These are phyloP conservation scores for Salix udensis DNA, from an alignment of 345 rosid genomes.

Conservation along the genomic window DNA sequence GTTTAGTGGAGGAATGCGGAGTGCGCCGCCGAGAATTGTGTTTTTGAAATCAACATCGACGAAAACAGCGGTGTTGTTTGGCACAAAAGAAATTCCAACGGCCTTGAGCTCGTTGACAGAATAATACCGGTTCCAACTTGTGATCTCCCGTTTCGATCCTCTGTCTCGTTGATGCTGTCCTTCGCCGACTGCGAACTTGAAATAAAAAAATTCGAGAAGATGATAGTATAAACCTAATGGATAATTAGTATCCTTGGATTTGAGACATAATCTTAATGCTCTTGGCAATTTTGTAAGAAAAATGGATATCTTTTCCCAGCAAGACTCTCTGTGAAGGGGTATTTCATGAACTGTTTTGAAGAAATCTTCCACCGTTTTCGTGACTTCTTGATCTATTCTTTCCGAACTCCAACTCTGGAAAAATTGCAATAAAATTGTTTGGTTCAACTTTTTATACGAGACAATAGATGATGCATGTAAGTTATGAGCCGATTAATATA, in stretches of 20 bases:
- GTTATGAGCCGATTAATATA: too few species aligned
- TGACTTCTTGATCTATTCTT: background rate
- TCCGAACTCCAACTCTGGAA: too few species aligned
- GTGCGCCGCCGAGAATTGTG: background rate
- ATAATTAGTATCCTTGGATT: too few species aligned
- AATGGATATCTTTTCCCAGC: too few species aligned
- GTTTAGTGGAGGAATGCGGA: slow-evolving; percentile 13
- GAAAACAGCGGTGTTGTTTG: background rate
- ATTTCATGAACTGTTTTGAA: background rate
- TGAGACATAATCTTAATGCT: too few species aligned
- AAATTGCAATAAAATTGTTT: too few species aligned
- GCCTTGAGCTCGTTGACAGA: background rate
- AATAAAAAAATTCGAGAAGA: background rate
- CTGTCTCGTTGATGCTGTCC: fast-evolving
- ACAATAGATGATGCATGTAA: too few species aligned
- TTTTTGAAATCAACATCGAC: background rate
- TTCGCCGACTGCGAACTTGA: fast-evolving
- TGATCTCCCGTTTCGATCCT: too few species aligned
- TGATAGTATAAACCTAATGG: background rate
- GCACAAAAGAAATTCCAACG: background rate
- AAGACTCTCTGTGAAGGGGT: too few species aligned
- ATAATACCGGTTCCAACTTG: background rate
- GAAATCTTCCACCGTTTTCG: background rate
- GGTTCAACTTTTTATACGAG: too few species aligned
- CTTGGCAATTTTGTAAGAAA: too few species aligned